phyloP scores from a whole-genome alignment of 192 early-diverging fungal genomes.

The Mortierella claussenii region DNA sequence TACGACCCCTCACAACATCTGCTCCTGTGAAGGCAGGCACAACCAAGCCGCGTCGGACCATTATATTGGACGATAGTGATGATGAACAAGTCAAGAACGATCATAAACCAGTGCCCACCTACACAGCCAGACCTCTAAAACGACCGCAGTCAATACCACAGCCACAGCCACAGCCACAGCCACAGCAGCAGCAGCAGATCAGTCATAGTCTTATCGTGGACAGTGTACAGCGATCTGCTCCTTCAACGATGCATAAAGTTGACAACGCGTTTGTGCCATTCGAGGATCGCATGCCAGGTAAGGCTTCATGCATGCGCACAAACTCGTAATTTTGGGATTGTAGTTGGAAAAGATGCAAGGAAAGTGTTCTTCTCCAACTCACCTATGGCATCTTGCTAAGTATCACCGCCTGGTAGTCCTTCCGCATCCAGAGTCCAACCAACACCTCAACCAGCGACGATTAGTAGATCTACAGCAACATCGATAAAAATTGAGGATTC shows the following conservation, averaged over 20 bases:
- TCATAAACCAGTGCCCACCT: not conserved
- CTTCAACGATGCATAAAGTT: not conserved
- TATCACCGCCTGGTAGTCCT: too few relatives aligned
- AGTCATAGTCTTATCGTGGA: not conserved
- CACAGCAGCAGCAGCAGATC: not conserved
- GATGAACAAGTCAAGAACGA: not conserved
- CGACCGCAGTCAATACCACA: not conserved
- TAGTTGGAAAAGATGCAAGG: too few relatives aligned
- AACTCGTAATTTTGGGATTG: not conserved
- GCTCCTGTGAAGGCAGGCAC: not conserved
- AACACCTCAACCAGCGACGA: not conserved
- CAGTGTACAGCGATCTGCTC: not conserved
- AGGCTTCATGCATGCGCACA: not conserved
- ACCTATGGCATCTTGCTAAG: too few relatives aligned
- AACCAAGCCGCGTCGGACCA: slow-evolving; percentile 8
- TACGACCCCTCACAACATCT: not conserved
- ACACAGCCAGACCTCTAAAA: not conserved
- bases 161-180: not conserved
- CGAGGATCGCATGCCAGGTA: slow-evolving; percentile 44
- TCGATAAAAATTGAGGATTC: not conserved
- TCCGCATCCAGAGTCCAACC: not conserved
- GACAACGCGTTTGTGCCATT: slow-evolving; percentile 5
- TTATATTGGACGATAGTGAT: slow-evolving; percentile 29
- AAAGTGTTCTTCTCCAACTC: too few relatives aligned
- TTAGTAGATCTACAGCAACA: not conserved